Evolutionary conservation across 495 filamentous ascomycete genomes (phyloP), one percentile per base, ranked within the genome.

Genomic region (Talaromyces wortmannii): DNA sequence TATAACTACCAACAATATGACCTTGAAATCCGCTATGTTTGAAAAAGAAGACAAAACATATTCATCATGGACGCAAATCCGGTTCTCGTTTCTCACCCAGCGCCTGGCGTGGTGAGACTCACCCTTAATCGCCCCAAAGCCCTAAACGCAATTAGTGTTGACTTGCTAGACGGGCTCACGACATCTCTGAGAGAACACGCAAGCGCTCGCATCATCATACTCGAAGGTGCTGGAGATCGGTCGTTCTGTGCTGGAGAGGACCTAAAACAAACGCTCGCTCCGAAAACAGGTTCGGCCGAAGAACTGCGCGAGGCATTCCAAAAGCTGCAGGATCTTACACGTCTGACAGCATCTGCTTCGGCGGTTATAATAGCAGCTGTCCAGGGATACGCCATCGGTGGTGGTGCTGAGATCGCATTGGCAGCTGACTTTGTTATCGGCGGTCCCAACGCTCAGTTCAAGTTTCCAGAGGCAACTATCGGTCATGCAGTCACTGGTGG

Each of bases 221-320:
- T 49, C 11, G 47, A 49, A 49, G 47, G 47, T n/a, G 47, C 47
- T 7, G 47, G 47, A 10, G 47, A 49, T n/a, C 47, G 47, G 3
- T 49, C 47, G 2, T 49, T 49, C 6, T 49, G 47, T 49, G 47
- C 47, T 31, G 47, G 47, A 10, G 47, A 49, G 47, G 47, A 49
- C 47, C 17, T 49, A 23, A 49, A 49, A 31, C 47, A 49, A 23
- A 49, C 47, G 0, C 47, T 49, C 23, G 47, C 47, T 31, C 47
- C 47, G 18, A 49, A 32, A 29, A 49, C 47, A 31, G 47, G 47
- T 11, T 49, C 47, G 17, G 17, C 47, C 47, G 47, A 49, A 49
- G 47, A 49, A 18, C 47, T 49, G 47, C 47, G 47, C 47, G 47
- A 49, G 30, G 47, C 47, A 49, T 49, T 49, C 47, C 47, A 49